Conservation (phyloP, 176 grass and related monocot species). For the Phragmites australis region DNA sequence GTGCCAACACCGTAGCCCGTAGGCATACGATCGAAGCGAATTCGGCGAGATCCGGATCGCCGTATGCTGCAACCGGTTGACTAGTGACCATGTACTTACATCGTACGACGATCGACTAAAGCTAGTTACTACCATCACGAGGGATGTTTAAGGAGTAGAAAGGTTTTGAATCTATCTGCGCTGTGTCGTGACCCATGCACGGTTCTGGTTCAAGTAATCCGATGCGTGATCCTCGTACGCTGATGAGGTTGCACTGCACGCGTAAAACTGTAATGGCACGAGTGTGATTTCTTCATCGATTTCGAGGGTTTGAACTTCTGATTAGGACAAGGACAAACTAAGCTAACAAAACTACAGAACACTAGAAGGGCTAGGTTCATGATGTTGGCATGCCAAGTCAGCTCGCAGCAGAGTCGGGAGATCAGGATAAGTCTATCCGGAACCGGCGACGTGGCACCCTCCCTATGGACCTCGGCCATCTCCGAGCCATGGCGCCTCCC, state of each 20-base stretch:
- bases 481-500: conserved; percentile 1
- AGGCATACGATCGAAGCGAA: neutral
- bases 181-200: too few relatives aligned
- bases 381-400: conserved; percentile 27
- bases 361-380: neutral
- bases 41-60: neutral
- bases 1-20: too few relatives aligned
- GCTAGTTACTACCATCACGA: neutral
- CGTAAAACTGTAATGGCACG: neutral
- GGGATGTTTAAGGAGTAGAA: neutral
- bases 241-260: too few relatives aligned
- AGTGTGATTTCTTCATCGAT: neutral
- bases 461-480: conserved; percentile 43
- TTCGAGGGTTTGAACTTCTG: neutral
- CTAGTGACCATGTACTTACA: neutral
- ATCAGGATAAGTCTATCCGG: conserved; percentile 77
- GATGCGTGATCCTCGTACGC: too few relatives aligned
- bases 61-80: neutral
- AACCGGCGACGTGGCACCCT: conserved; percentile 47
- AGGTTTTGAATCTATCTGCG: neutral
- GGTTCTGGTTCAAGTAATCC: too few relatives aligned
- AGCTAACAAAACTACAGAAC: neutral
- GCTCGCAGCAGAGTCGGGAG: neutral
- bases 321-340: neutral
- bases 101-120: neutral